Evolutionary conservation across 352 stramenopile species (phyloP).

Genomic region (Achlya hypogyna): DNA sequence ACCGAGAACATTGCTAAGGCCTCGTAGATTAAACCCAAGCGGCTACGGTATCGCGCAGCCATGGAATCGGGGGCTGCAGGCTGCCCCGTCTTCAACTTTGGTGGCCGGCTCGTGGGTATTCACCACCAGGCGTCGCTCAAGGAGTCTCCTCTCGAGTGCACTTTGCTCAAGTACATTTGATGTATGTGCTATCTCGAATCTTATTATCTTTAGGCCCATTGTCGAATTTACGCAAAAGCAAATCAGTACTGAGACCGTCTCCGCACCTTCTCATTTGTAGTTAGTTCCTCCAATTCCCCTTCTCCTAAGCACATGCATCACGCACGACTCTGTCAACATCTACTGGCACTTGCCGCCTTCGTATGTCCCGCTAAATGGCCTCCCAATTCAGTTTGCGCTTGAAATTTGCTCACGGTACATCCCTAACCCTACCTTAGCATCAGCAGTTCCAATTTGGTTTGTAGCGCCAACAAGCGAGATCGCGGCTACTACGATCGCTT

Average conservation of each 20-base stretch:
- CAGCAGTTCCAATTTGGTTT: not conserved
- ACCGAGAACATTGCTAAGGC: not conserved
- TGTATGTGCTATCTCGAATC: not conserved
- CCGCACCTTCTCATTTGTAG: not conserved
- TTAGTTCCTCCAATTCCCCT: not conserved
- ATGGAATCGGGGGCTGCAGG: not conserved
- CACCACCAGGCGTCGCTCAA: not conserved
- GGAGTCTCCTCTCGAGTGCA: not conserved
- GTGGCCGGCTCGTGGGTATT: not conserved
- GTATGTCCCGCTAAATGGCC: conserved; percentile 1
- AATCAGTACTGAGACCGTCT: not conserved
- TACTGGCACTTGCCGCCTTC: conserved; percentile 4
- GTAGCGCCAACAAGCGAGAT: not conserved
- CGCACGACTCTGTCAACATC: not conserved
- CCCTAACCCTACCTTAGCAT: not conserved
- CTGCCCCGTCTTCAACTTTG: conserved; percentile 4
- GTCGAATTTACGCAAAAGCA: conserved; percentile 1
- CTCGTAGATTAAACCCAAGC: conserved; percentile 10
- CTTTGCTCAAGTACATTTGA: not conserved
- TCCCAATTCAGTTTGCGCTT: not conserved
- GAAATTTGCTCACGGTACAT: conserved; percentile 1
- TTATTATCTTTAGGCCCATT: not conserved
- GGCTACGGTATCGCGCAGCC: not conserved
- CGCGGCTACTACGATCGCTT: conserved; percentile 9
- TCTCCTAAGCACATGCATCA: not conserved